Evolutionary conservation across 2,329 filamentous ascomycete genomes (phyloP).

Genomic region (Exophiala xenobiotica): DNA sequence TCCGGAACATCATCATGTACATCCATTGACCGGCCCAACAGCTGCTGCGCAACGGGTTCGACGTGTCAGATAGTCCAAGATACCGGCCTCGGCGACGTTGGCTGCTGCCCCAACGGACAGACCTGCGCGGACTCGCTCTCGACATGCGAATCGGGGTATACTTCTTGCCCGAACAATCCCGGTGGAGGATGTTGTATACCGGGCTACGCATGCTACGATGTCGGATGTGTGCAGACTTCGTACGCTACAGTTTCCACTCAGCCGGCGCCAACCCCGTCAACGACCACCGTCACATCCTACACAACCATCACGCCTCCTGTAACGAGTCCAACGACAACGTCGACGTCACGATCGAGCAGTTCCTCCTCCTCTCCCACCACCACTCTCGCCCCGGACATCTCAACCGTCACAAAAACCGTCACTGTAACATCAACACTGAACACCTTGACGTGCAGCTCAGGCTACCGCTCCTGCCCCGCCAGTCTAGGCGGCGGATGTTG

Average conservation of each 20-base stretch:
- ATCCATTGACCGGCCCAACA: slow-evolving; percentile 56
- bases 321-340: slow-evolving; percentile 35
- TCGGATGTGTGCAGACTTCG: slow-evolving; percentile 51
- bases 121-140: slow-evolving; percentile 54
- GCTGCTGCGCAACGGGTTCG: slow-evolving; percentile 56
- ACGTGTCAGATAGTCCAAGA: slow-evolving; percentile 56
- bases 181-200: slow-evolving; percentile 64
- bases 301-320: slow-evolving; percentile 21
- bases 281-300: slow-evolving; percentile 31
- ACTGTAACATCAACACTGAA: slow-evolving; percentile 34
- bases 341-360: no score
- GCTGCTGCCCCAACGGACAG: slow-evolving; percentile 58
- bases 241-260: slow-evolving; percentile 26
- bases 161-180: slow-evolving; percentile 52
- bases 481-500: slow-evolving; percentile 48
- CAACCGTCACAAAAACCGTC: slow-evolving; percentile 39
- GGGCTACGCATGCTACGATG: slow-evolving; percentile 56
- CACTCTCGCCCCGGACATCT: slow-evolving; percentile 16
- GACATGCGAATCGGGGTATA: slow-evolving; percentile 53
- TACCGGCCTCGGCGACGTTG: slow-evolving; percentile 56
- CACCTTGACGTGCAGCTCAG: slow-evolving; percentile 42
- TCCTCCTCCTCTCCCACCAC: no score
- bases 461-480: slow-evolving; percentile 47
- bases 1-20: slow-evolving; percentile 54
- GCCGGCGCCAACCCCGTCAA: slow-evolving; percentile 18